Percentiles rank a stretch among this genome's conserved stretches.
Conservation (phyloP, 2,329 filamentous ascomycete genomes). For the Pleomassaria siparia region DNA sequence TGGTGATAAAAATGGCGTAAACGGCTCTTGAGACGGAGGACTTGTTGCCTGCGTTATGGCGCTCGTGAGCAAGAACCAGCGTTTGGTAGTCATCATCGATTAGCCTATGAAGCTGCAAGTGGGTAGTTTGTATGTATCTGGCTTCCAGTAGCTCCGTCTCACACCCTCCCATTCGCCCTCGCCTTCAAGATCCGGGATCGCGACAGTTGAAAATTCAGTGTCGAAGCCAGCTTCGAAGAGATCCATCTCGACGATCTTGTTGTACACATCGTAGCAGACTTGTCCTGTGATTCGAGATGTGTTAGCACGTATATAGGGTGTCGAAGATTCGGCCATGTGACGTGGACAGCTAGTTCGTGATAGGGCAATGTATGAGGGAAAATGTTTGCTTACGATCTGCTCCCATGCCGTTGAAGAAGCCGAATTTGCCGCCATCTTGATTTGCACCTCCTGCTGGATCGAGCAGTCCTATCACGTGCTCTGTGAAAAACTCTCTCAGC, state of each 20-base stretch:
- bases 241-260: slow-evolving; percentile 85
- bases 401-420: slow-evolving; percentile 75
- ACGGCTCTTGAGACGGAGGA: slow-evolving; percentile 9
- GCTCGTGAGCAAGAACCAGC: slow-evolving; percentile 12
- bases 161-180: slow-evolving; percentile 86
- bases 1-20: slow-evolving; percentile 16
- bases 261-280: slow-evolving; percentile 96
- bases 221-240: slow-evolving; percentile 86
- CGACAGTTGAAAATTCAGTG: slow-evolving; percentile 78
- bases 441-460: slow-evolving; percentile 52
- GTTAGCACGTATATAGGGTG: neutral
- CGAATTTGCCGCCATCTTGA: slow-evolving; percentile 55
- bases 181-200: slow-evolving; percentile 70
- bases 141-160: slow-evolving; percentile 83
- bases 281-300: neutral
- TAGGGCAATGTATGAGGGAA: too few species aligned
- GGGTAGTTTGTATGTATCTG: slow-evolving; percentile 75
- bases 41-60: slow-evolving; percentile 8
- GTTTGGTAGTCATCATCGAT: slow-evolving; percentile 18
- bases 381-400: slow-evolving; percentile 74
- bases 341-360: too few species aligned
- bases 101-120: slow-evolving; percentile 73
- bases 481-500: slow-evolving; percentile 82
- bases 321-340: too few species aligned
- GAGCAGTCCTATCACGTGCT: slow-evolving; percentile 79